Evolutionary conservation across 2,329 filamentous ascomycete species (phyloP), one percentile per base, ranked within the genome.

Genomic region (Thermothelomyces thermophilus): DNA sequence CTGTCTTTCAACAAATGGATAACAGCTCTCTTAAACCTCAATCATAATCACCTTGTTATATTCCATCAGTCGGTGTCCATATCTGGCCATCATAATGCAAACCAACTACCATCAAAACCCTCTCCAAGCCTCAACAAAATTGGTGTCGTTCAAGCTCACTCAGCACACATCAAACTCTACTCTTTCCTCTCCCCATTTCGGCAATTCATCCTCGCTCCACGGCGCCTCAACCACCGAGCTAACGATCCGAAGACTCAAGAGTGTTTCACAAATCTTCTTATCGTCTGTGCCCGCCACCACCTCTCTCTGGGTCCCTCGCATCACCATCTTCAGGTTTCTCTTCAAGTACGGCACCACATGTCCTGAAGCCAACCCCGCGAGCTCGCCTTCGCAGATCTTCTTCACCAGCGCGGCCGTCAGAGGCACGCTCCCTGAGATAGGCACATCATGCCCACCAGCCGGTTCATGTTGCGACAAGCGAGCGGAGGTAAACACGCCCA

Each of bases 381-480:
- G 43, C 30, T 52, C 45, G 0, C 54, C 56, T 7, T 11, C 24
- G 2, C 8, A 62, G 3, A 76, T 64, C 60, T 71, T 66, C 41
- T 68, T 66, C 54, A 75, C 64, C 46, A 81, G 59, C 3, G 71
- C 68, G 6, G 69, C 68, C 2, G 77, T 80, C 54, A 81, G 58
- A 0, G 77, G 77, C 11, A 78, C 63, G 0, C 75, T 73, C 1
- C 76, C 74, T 1, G 74, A 70, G 14, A 76, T 67, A 43, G 67
- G 66, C 24, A 61, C 63, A 35, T 60, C 65, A 20, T 62, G 64
- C 4, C 14, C 11, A 26, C 14, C 24, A 51, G 60, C 64, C 17
- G 9, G n/a, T 13, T 16, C 19, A 24, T 13, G 26, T 28, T 19
- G 8, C 26, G 24, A 11, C 10, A 6, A 28, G 2, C 33, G 16